A percentile compares a stretch with the other conserved stretches of the same genome.
Evolutionary conservation across 2,329 filamentous ascomycete species (phyloP).

Genomic region (Clarireedia homoeocarpa): DNA sequence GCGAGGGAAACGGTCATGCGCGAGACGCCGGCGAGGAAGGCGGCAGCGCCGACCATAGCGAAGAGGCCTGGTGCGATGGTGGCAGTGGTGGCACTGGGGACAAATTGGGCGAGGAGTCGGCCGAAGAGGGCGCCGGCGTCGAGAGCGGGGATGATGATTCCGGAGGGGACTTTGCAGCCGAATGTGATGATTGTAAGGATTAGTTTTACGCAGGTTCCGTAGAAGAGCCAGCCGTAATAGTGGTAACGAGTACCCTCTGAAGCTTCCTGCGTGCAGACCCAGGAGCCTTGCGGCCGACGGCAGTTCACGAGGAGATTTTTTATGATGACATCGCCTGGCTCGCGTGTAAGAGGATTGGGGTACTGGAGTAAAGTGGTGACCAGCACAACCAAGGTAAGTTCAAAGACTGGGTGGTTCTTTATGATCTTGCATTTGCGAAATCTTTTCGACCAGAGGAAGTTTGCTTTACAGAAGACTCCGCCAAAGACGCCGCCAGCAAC

Average conservation of each 20-base stretch:
- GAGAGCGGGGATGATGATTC: constrained; percentile 52
- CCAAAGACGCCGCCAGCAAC: constrained; percentile 51
- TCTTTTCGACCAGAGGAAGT: constrained; percentile 47
- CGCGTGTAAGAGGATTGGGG: constrained; percentile 45
- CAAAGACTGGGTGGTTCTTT: constrained; percentile 46
- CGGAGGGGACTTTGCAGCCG: constrained; percentile 51
- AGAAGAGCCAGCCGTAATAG: constrained; percentile 44
- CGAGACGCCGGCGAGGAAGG: constrained; percentile 50
- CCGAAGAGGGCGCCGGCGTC: constrained; percentile 52
- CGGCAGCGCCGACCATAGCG: constrained; percentile 51
- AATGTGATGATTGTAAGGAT: constrained; percentile 50
- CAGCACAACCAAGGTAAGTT: constrained; percentile 46
- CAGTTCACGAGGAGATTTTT: constrained; percentile 51
- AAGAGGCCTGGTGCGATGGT: constrained; percentile 49
- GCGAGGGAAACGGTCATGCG: constrained; percentile 51
- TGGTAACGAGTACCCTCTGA: constrained; percentile 26
- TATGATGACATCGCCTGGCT: constrained; percentile 48
- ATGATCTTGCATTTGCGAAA: constrained; percentile 46
- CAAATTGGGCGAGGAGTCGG: constrained; percentile 38
- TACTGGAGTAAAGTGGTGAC: constrained; percentile 47
- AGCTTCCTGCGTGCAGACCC: constrained; percentile 44
- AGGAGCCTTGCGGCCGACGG: constrained; percentile 32
- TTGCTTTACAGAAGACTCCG: constrained; percentile 49
- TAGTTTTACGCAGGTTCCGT: constrained; percentile 47
- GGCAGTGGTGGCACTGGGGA: constrained; percentile 37